Conservation (phyloP, 2,329 filamentous ascomycete species). For the Epichloe bromicola region DNA sequence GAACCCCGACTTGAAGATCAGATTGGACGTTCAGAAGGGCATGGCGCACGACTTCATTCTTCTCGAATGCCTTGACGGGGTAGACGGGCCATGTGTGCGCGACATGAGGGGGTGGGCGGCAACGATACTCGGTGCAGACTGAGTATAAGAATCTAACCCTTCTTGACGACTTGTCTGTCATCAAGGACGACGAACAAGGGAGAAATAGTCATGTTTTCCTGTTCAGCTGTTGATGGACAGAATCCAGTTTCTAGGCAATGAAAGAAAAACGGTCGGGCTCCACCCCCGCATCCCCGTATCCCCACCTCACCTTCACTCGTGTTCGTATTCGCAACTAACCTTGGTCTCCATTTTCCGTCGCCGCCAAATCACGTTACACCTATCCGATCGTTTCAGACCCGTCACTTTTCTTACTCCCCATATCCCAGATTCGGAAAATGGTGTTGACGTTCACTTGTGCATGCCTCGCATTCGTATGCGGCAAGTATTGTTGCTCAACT, state of each 20-base stretch:
- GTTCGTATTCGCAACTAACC: not conserved
- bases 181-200: no score
- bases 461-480: not conserved
- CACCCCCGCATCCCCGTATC: not conserved
- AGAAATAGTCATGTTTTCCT: no score
- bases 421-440: no score
- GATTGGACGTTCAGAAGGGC: not conserved
- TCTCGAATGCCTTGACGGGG: constrained; percentile 4
- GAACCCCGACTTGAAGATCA: constrained; percentile 7
- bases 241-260: no score
- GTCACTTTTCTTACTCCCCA: not conserved
- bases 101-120: constrained; percentile 2
- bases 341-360: not conserved
- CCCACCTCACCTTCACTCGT: not conserved
- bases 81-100: constrained; percentile 2
- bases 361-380: not conserved
- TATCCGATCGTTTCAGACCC: not conserved
- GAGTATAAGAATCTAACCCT: not conserved
- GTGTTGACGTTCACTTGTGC: no score
- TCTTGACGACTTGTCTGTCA: no score
- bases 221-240: no score
- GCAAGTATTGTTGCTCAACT: not conserved
- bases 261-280: not conserved
- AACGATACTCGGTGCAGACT: not conserved
- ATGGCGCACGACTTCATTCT: constrained; percentile 8